phyloP scores from a whole-genome alignment of 2,329 filamentous ascomycete species.

The Botrytis aclada region DNA sequence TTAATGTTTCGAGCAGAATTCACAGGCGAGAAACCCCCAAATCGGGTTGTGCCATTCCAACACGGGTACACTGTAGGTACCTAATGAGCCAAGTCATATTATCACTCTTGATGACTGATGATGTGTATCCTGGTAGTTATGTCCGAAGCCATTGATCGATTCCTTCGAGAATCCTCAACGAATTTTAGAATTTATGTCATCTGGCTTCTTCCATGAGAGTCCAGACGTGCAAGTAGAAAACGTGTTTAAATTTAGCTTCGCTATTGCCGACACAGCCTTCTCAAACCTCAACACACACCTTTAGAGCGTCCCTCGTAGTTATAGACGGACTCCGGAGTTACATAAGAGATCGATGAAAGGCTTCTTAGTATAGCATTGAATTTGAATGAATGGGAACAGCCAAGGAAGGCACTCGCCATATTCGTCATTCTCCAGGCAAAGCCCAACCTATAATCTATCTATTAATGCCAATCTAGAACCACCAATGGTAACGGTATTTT shows the following conservation, averaged over 20 bases:
- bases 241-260: not conserved
- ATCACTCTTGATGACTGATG: not conserved
- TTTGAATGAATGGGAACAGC: not conserved
- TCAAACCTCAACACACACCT: not conserved
- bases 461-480: not conserved
- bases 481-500: constrained; percentile 4
- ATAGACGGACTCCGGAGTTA: not conserved
- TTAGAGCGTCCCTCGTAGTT: not conserved
- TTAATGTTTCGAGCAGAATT: constrained; percentile 3
- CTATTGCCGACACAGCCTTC: not conserved
- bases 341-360: not conserved
- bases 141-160: not conserved
- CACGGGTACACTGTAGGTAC: not conserved
- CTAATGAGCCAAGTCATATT: not conserved
- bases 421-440: not conserved
- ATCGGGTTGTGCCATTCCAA: not conserved
- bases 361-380: not conserved
- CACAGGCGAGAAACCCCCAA: not conserved
- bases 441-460: not conserved
- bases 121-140: not conserved
- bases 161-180: not conserved
- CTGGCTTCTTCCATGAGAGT: not conserved
- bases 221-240: not conserved
- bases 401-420: not conserved
- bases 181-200: not conserved